A percentile compares a stretch with the other conserved stretches of the same genome.
phyloP scores from a whole-genome alignment of 1,284 basidiomycete genomes.

The Fereydounia khargensis region DNA sequence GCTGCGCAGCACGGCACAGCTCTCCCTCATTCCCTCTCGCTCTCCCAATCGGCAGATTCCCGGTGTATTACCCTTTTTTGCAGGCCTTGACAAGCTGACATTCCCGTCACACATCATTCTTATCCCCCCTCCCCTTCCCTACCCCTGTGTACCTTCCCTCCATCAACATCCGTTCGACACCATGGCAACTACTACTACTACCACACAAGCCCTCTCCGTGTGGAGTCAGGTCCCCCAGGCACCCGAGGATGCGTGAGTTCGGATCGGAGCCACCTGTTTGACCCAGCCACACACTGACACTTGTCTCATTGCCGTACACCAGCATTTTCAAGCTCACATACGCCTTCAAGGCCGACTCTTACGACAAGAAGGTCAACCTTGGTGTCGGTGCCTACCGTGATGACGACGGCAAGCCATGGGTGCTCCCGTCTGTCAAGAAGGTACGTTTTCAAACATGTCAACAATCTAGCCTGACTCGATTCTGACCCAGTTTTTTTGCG shows the following conservation, averaged over 20 bases:
- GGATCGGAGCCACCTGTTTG: background rate
- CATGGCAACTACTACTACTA: conserved; percentile 18
- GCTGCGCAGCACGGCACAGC: background rate
- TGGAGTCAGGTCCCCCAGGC: conserved; percentile 42
- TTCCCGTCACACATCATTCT: no score
- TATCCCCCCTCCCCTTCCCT: no score
- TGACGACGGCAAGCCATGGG: conserved; percentile 59
- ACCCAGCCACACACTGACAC: background rate
- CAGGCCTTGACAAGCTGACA: no score
- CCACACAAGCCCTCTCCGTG: conserved; percentile 22
- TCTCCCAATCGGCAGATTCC: background rate
- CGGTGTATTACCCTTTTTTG: no score
- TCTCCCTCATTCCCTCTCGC: background rate
- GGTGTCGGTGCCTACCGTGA: conserved; percentile 63
- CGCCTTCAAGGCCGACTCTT: conserved; percentile 78
- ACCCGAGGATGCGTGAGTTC: conserved; percentile 47
- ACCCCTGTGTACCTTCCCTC: no score
- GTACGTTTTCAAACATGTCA: conserved; percentile 9
- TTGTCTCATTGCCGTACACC: background rate
- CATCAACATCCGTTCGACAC: conserved; percentile 1
- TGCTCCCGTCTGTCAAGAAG: conserved; percentile 59
- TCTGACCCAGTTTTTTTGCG: background rate
- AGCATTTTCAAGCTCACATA: conserved; percentile 85
- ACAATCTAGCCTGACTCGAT: background rate
- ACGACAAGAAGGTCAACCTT: conserved; percentile 82